Evolutionary conservation across 2,329 filamentous ascomycete genomes (phyloP), one percentile per base, ranked within the genome.

Genomic region (Lachnellula arida): DNA sequence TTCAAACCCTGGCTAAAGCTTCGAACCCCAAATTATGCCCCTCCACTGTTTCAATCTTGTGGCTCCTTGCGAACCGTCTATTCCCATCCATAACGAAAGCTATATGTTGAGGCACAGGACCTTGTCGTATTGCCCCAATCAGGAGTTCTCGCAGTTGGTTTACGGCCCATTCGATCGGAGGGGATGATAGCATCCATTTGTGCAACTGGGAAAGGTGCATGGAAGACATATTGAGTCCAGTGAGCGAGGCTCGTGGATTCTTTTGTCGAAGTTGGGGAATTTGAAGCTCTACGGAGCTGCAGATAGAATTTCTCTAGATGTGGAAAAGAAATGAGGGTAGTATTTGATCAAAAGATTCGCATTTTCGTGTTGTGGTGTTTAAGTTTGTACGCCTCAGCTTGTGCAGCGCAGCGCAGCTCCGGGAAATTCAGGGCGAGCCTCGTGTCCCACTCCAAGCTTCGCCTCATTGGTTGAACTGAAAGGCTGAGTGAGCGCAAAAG

Each of bases 1-100:
- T 54, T 39, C 42, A 82, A 53, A 93, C 91, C 70, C 87, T 85
- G 49, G 93, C 94, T 59, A 99, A 78, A 32, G 94, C 92, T 75
- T 99, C 94, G 67, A 97, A 99, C 2, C 94, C 94, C 65, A 96
- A 77, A 70, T 96, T 92, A 71, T 99, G 94, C 23, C 94, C 94
- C 74, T 99, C 93, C 35, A 97, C 86, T 0, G 92, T 96, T 76
- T 99, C 94, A 71, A 99, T 96, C 62, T 93, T 86, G 75, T 94
- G 91, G 60, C 81, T 88, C 59, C 89, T 82, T 14, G 94, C 94
- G 76, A 95, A 99, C 46, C 94, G 87, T 67, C 94, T 80, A 74
- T 99, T 99, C 54, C 94, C 94, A 71, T 99, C 94, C 94, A 99
- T 99, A 65, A 97, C 93, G 70, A 99, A 99, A n/a, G 94, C 94